phyloP scores from a whole-genome alignment of 225 moss, liverwort and hornwort species.

The Polytrichum commune region DNA sequence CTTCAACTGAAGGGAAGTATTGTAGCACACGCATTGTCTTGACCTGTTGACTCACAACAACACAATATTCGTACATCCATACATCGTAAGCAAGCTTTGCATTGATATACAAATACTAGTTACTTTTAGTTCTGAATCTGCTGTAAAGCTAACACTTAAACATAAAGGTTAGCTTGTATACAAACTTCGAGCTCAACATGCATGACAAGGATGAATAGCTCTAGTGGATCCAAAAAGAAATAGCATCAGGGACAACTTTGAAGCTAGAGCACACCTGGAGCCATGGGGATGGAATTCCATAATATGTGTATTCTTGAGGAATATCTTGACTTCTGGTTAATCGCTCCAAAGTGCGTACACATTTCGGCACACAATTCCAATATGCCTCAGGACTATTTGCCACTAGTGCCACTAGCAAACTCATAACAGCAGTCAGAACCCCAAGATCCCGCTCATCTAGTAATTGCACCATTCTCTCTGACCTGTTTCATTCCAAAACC shows the following conservation, averaged over 20 bases:
- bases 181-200: no score
- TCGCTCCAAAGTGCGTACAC: slow-evolving; percentile 88
- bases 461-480: slow-evolving; percentile 90
- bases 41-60: slow-evolving; percentile 54
- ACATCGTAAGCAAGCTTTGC: no score
- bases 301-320: slow-evolving; percentile 98
- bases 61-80: not conserved
- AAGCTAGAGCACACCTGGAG: slow-evolving; percentile 58
- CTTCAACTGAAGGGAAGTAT: slow-evolving; percentile 87
- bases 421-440: slow-evolving; percentile 94
- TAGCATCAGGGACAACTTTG: no score
- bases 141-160: no score
- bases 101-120: no score
- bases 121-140: no score
- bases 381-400: slow-evolving; percentile 82
- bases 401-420: slow-evolving; percentile 90
- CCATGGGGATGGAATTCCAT: slow-evolving; percentile 99
- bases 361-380: slow-evolving; percentile 95
- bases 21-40: slow-evolving; percentile 97
- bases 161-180: no score
- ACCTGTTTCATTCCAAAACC: slow-evolving; percentile 52
- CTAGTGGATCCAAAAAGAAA: no score
- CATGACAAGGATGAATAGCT: no score
- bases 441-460: slow-evolving; percentile 93
- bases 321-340: slow-evolving; percentile 86